These are phyloP conservation scores for Naganishia randhawae DNA, from an alignment of 768 basidiomycete species.

Conservation along the genomic window DNA sequence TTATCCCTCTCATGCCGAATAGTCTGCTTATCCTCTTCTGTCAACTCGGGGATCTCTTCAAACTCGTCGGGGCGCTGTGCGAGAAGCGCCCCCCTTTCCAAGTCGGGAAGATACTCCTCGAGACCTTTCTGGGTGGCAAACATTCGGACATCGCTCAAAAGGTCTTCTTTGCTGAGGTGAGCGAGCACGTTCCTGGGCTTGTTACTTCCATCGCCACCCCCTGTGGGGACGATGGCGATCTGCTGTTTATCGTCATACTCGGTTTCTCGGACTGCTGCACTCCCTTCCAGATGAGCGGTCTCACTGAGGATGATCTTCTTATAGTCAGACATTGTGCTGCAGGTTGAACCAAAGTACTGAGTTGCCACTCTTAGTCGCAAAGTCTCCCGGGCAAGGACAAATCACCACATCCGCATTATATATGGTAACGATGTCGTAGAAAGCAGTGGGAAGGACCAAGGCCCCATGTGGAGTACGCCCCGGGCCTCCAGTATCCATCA, in stretches of 20 bases:
- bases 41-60: slow-evolving; percentile 37
- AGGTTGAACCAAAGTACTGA: background rate
- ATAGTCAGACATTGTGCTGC: background rate
- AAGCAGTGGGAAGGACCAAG: background rate
- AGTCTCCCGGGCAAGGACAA: background rate
- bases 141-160: slow-evolving; percentile 34
- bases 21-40: slow-evolving; percentile 41
- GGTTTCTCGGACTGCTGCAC: background rate
- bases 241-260: background rate
- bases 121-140: slow-evolving; percentile 38
- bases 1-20: slow-evolving; percentile 42
- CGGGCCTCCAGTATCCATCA: background rate
- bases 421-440: background rate
- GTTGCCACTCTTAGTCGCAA: background rate
- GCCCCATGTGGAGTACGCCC: background rate
- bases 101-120: slow-evolving; percentile 32
- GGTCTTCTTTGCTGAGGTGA: slow-evolving; percentile 35
- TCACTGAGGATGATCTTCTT: slow-evolving; percentile 15
- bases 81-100: slow-evolving; percentile 40
- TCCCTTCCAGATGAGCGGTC: slow-evolving; percentile 8
- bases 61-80: slow-evolving; percentile 42
- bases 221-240: background rate
- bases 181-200: slow-evolving; percentile 32
- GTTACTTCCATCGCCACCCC: background rate
- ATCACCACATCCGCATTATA: background rate